Conservation (phyloP, 805 yeast genomes). For the Pichia pseudocactophila region DNA sequence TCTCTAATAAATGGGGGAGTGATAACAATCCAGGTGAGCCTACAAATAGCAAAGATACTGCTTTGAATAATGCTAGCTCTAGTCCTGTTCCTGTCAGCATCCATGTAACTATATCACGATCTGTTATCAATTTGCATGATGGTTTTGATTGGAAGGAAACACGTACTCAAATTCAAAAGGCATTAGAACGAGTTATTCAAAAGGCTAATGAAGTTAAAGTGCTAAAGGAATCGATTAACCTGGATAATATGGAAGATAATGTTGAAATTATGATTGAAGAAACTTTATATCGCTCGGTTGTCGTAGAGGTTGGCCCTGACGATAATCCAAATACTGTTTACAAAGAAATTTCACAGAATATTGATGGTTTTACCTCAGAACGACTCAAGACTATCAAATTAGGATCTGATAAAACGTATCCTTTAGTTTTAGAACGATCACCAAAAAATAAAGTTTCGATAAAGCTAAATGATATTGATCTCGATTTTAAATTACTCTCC, state of each 20-base stretch:
- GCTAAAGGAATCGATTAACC: background rate
- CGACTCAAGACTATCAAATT: constrained; percentile 16
- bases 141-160: constrained; percentile 92
- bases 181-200: constrained; percentile 53
- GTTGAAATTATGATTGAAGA: constrained; percentile 37
- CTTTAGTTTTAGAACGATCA: constrained; percentile 58
- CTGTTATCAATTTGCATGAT: constrained; percentile 53
- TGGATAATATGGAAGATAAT: background rate
- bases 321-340: constrained; percentile 6
- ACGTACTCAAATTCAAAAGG: constrained; percentile 52
- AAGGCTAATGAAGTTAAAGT: constrained; percentile 24
- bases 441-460: constrained; percentile 47
- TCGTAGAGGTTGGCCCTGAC: constrained; percentile 31
- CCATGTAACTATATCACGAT: constrained; percentile 30
- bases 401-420: constrained; percentile 29
- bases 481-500: constrained; percentile 36
- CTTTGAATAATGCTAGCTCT: background rate
- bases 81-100: constrained; percentile 22
- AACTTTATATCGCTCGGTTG: constrained; percentile 70
- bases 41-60: background rate
- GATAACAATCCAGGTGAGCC: background rate
- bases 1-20: constrained; percentile 6
- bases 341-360: background rate
- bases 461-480: constrained; percentile 45
- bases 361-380: background rate